Base-by-base conservation (phyloP, 768 basidiomycete species). In the Myochromella boudieri region DNA sequence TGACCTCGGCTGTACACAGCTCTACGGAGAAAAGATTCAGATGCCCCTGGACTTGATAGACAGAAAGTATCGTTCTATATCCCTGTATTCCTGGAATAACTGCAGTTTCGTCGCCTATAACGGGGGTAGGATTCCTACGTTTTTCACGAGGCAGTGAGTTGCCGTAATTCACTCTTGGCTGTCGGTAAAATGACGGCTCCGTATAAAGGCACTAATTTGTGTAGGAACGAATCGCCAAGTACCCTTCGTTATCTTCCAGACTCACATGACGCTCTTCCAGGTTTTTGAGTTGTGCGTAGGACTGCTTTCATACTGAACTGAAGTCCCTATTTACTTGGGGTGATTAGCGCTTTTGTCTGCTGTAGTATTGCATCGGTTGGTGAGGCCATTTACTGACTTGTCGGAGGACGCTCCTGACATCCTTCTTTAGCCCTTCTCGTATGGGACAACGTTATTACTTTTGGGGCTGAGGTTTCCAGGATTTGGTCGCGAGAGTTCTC, bases 321-420 rank as follows among this genome's bases (percentile, higher is more conserved):
- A 22, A 5, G 8, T 42, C 14, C 34, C 6, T 26, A 25, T 39
- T 11, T 24, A 25, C 27, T 21, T 7, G 14, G 14, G n/a, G 8
- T 22, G 20, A 28, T 27, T 43, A 66, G 62, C 46, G 63, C 63
- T 9, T 66, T 66, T 42, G 59, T 42, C 7, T 66, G 65, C 51
- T 66, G 63, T 25, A 64, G 60, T 44, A 59, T 66, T 42, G 65
- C 65, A 10, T 55, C 65, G 44, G 60, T 60, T 10, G 59, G 62
- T 64, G n/a, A 10, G 58, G 45, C 4, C 14, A 9, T 36, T 14
- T 12, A 7, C 12, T 34, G 0, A n/a, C 10, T 20, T 11, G 2
- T 14, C 17, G 15, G n/a, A 3, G 9, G 14, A 14, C 12, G 18
- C 17, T 21, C 32, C 7, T 6, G 1, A 40, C 21, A 40, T n/a